Base-by-base conservation (phyloP, 768 basidiomycete species). In the Cubamyces lactineus region DNA sequence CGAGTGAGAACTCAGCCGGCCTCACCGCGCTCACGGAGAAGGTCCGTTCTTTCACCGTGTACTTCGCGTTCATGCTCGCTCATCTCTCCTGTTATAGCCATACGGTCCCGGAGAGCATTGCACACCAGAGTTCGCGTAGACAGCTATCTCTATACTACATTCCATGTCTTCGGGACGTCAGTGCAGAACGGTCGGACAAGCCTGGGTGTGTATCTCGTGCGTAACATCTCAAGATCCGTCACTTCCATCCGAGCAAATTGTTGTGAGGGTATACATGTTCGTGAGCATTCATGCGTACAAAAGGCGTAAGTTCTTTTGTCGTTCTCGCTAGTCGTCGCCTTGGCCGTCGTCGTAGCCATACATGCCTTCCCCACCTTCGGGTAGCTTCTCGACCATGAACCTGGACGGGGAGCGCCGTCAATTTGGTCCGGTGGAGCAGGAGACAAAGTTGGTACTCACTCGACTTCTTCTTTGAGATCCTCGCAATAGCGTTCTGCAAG, bases 71-170 rank as follows among this genome's bases (percentile, higher is more conserved):
- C 30, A 30, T 61, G 34, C 9, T 60, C 54, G 69, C 51, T 63
- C 24, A 50, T 6, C 23, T 26, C 4, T 51, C 38, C 15, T 23
- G 17, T 52, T 49, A n/a, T 61, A 97, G 92, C 96, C 95, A 34
- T 95, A 94, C 68, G 95, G 96, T 59, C 96, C 95, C 40, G 95
- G 95, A 69, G 91, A 95, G 73, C 86, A 86, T 71, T 97, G 95
- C 75, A 77, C 76, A 66, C 87, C 89, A 28, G 95, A 97, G 71
- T 97, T 97, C 75, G 62, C 62, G 19, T 73, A 71, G 69, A 71
- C 28, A 50, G 59, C 43, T 26, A 19, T 2, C 17, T 45, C 15
- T 4, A 30, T 46, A 19, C 23, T 45, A 39, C 54, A 51, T 53
- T 41, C 19, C 19, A 47, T 57, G 47, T 45, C 19, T 26, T 39